phyloP scores from a whole-genome alignment of 2,329 filamentous ascomycete species.

The Exophiala dermatitidis region DNA sequence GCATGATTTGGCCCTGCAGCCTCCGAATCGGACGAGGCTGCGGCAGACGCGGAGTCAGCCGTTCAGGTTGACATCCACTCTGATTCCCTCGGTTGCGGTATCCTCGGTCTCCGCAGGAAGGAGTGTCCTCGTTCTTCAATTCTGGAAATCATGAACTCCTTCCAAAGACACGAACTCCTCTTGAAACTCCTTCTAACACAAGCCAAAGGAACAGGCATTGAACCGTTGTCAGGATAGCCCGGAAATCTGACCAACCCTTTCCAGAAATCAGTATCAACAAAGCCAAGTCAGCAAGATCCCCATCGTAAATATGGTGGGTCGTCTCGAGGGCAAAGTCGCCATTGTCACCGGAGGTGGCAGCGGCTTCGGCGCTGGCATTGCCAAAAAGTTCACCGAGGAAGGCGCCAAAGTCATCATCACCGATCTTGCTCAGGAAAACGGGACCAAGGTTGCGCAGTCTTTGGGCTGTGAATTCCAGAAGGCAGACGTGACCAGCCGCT shows the following conservation, averaged over 20 bases:
- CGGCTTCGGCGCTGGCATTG: constrained; percentile 39
- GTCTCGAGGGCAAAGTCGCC: constrained; percentile 36
- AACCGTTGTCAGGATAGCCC: no score
- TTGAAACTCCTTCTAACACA: background rate
- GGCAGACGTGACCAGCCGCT: constrained; percentile 22
- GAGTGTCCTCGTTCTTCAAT: background rate
- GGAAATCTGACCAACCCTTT: no score
- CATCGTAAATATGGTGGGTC: constrained; percentile 11
- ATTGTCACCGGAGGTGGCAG: constrained; percentile 40
- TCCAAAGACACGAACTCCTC: background rate
- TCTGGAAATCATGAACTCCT: background rate
- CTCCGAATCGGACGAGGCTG: background rate
- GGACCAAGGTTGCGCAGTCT: constrained; percentile 17
- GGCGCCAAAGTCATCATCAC: constrained; percentile 36
- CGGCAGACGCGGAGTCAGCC: no score
- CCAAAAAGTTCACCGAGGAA: constrained; percentile 32
- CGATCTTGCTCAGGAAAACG: constrained; percentile 20
- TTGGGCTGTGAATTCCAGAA: constrained; percentile 17
- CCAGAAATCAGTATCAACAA: background rate
- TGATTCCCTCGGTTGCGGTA: no score
- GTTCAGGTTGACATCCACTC: no score
- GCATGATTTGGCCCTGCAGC: no score
- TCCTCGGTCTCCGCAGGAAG: background rate
- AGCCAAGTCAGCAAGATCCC: background rate
- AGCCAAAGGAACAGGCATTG: no score